These are phyloP conservation scores for Zea luxurians DNA, from an alignment of 176 grass and related monocot genomes.

Conservation along the genomic window DNA sequence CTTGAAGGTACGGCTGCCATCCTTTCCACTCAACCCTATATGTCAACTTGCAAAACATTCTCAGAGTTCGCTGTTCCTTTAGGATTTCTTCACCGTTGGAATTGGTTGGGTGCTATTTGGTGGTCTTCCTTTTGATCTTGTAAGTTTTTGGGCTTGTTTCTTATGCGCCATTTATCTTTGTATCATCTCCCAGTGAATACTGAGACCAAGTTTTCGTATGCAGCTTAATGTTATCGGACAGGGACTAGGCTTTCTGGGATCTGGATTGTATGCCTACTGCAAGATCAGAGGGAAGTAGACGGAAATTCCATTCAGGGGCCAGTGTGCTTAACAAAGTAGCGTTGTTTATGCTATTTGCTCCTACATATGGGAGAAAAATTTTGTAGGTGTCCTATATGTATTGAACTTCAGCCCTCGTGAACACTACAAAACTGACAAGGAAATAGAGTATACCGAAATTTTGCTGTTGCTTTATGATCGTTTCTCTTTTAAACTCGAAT, in stretches of 20 bases:
- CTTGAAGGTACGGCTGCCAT: conserved; percentile 70
- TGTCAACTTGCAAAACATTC: background rate
- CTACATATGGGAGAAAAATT: conserved; percentile 54
- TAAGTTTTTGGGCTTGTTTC: conserved; percentile 42
- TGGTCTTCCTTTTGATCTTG: conserved; percentile 93
- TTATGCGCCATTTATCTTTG: background rate
- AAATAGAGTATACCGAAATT: conserved; percentile 54
- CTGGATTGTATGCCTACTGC: conserved; percentile 94
- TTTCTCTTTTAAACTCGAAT: background rate
- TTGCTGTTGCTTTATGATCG: background rate
- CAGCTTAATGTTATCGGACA: conserved; percentile 98
- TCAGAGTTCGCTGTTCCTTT: conserved; percentile 21
- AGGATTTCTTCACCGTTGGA: conserved; percentile 96
- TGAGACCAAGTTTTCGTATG: conserved; percentile 22
- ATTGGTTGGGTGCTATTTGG: conserved; percentile 94
- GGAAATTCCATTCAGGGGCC: background rate
- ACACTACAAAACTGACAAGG: conserved; percentile 35
- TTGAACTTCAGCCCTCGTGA: conserved; percentile 32
- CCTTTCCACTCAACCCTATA: background rate
- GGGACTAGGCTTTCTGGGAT: conserved; percentile 82
- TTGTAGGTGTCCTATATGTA: conserved; percentile 52
- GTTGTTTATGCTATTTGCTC: conserved; percentile 37
- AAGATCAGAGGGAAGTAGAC: conserved; percentile 87
- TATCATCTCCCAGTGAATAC: background rate
- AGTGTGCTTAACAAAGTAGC: conserved; percentile 40